Evolutionary conservation across 768 basidiomycete species (phyloP), one percentile per base, ranked within the genome.

Genomic region (Boletus sp.): DNA sequence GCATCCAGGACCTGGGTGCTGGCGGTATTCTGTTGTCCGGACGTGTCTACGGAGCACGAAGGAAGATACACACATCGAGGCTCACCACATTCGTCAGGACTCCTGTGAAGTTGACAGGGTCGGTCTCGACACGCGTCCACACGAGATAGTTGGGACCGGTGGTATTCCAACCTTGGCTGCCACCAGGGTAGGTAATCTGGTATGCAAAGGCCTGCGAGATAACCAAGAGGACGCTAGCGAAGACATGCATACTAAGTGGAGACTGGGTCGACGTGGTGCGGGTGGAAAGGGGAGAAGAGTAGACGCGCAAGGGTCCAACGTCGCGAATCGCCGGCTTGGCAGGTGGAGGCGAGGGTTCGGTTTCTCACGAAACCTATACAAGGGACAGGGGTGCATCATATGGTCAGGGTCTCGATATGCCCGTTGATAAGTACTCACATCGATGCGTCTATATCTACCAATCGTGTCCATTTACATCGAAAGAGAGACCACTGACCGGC

Each of bases 81-180:
- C 77, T 41, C 50, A 84, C 89, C 65, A 76, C 68, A 72, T 89
- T 88, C 57, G 76, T 78, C 44, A 95, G 77, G 47, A 90, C 73
- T 45, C 79, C 77, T 14, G 87, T 81, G 70, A 93, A 92, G 72
- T 81, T 90, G 48, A 53, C 25, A 0, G 79, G 71, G 65, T 95
- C 93, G 9, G 87, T 88, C 50, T 58, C 55, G 55, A 91, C 90
- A 6, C 78, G 77, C 1, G 68, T 46, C 91, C 91, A 95, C 7
- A 72, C 54, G 51, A 91, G 71, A 15, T 72, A 76, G 60, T 69
- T 85, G 49, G 76, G 62, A 38, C 81, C 85, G 27, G 68, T 66
- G 65, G 76, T 78, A 30, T 77, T 78, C 90, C 90, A 92, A 45
- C 78, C 79, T 23, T 74, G 56, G 39, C 63, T 56, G 5, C 50